phyloP scores from a whole-genome alignment of 2,329 filamentous ascomycete genomes.

The Alternaria dauci region DNA sequence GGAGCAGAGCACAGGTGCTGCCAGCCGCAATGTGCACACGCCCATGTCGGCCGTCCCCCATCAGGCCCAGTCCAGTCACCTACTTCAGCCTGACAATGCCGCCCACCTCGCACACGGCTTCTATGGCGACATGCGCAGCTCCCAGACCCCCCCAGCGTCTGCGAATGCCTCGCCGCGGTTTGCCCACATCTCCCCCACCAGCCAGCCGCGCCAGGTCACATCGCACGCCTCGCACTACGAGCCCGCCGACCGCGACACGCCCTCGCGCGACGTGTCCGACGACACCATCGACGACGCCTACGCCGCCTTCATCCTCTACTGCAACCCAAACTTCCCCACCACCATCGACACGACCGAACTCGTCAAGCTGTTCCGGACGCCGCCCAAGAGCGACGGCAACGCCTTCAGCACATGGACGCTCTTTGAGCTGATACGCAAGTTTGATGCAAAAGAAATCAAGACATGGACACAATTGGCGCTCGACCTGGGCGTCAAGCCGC shows the following conservation, averaged over 20 bases:
- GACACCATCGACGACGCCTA: conserved; percentile 82
- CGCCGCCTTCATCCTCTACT: conserved; percentile 85
- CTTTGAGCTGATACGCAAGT: conserved; percentile 78
- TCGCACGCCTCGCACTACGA: conserved; percentile 42
- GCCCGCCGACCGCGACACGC: conserved; percentile 65
- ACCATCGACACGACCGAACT: conserved; percentile 74
- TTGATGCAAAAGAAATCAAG: conserved; percentile 84
- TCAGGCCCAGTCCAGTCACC: conserved; percentile 39
- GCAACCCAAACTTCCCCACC: conserved; percentile 81
- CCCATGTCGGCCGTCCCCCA: conserved; percentile 46
- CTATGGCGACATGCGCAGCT: conserved; percentile 51
- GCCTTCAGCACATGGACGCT: conserved; percentile 80
- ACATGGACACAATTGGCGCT: conserved; percentile 91
- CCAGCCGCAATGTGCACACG: conserved; percentile 47
- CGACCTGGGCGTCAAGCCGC: conserved; percentile 86
- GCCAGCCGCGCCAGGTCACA: conserved; percentile 44
- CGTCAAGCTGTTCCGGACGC: conserved; percentile 77
- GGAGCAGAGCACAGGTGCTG: conserved; percentile 44
- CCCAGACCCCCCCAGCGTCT: conserved; percentile 48
- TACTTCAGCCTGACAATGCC: conserved; percentile 49
- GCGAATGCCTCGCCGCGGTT: conserved; percentile 52
- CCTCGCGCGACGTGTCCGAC: conserved; percentile 72
- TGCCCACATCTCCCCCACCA: conserved; percentile 46
- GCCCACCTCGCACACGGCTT: conserved; percentile 45
- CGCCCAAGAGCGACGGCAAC: conserved; percentile 88